Evolutionary conservation across 441 rosid species (phyloP).

Genomic region (Theobroma grandiflorum): DNA sequence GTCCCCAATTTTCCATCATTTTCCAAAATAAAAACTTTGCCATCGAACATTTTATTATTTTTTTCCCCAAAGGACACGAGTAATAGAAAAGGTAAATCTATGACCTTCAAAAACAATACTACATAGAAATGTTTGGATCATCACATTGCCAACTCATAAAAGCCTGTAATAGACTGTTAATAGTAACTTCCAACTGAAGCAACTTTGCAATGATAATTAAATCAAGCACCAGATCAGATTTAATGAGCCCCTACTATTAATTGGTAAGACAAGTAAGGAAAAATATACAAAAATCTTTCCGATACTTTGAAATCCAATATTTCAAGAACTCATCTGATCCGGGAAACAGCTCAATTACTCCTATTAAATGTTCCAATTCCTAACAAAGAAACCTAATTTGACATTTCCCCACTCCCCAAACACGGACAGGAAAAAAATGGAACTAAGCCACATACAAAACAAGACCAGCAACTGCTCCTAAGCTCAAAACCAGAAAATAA

Average conservation of each 20-base stretch:
- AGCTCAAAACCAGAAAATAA: background rate
- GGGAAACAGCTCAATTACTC: constrained; percentile 23
- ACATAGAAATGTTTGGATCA: constrained; percentile 21
- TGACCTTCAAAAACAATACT: constrained; percentile 5
- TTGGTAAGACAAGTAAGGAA: constrained; percentile 11
- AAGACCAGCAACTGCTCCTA: constrained; percentile 20
- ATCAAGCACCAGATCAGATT: constrained; percentile 20
- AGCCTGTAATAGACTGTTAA: background rate
- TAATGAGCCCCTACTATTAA: background rate
- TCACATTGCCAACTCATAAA: constrained; percentile 5
- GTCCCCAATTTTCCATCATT: constrained; percentile 1
- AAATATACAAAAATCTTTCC: constrained; percentile 10
- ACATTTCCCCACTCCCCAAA: constrained; percentile 33
- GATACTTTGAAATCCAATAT: constrained; percentile 13
- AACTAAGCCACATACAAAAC: constrained; percentile 15
- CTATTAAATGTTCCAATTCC: constrained; percentile 14
- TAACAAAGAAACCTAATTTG: constrained; percentile 10
- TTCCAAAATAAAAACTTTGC: constrained; percentile 3
- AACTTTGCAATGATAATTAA: constrained; percentile 18
- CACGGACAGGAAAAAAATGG: constrained; percentile 9
- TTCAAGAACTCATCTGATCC: constrained; percentile 8
- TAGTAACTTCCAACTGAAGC: background rate
- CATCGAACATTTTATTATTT: background rate
- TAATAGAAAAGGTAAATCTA: background rate
- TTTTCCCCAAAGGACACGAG: background rate